Base-by-base conservation (phyloP, 2,329 filamentous ascomycete species). In the Colletotrichum liaoningense region DNA sequence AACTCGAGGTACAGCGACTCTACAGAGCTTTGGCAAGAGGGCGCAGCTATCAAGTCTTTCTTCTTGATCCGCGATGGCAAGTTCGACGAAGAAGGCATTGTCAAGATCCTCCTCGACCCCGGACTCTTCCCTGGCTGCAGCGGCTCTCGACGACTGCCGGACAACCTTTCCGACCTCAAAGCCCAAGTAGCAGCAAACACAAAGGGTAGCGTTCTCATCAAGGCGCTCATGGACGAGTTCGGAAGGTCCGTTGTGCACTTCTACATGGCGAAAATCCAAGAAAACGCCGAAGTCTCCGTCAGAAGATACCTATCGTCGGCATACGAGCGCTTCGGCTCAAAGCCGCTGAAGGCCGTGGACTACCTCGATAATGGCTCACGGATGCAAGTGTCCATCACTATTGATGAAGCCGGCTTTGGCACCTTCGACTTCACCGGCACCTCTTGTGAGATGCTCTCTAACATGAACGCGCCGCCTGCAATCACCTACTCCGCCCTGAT, bases 1-100 rank as follows among this genome's bases (percentile, higher is more conserved):
- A 94, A 94, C 0, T 94, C 91, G 1, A 95, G 95, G 93, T 93
- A 94, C 0, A 92, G 93, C 6, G 90, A 93, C 75, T 93, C 91
- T 0, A 86, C 89, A 35, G 89, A 91, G 75, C 82, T 91, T 8
- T 91, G 84, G 77, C 88, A 92, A 79, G 90, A 92, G 80, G 90
- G 90, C 2, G 90, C 90, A 3, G 86, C 89, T 1, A 91, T 92
- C 73, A 88, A 88, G 74, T 90, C 88, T 7, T 90, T 91, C 78
- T 89, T 95, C 81, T 86, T 95, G 5, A 93, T 95, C 3, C 93
- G 91, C n/a, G 89, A 93, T 73, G 93, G 93, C 11, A 87, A 90
- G 46, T 95, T 97, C 81, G 91, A 96, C 76, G 94, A 97, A 80
- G 87, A 93, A 78, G 88, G 93, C 24, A 93, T 96, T 63, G 90